A percentile compares a stretch with the other conserved stretches of the same genome.
These are phyloP conservation scores for Fraxinus ornus DNA, from an alignment of 305 asterid species.

Conservation along the genomic window DNA sequence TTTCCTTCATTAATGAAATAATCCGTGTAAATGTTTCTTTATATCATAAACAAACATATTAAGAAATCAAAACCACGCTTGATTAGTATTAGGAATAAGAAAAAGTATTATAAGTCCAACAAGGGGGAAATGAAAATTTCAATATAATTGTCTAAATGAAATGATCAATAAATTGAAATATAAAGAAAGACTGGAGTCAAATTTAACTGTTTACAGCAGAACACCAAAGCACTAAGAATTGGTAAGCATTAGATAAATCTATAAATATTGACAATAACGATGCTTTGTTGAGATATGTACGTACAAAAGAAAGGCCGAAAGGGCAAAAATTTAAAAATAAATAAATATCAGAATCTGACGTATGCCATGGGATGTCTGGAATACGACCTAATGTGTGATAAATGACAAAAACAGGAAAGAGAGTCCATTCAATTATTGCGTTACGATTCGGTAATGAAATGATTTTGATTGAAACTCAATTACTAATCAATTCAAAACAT, in stretches of 20 bases:
- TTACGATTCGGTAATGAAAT: not conserved
- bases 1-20: constrained; percentile 20
- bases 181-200: not conserved
- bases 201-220: not conserved
- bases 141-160: not conserved
- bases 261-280: not conserved
- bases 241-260: not conserved
- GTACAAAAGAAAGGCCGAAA: not conserved
- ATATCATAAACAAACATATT: not conserved
- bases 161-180: not conserved
- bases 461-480: not conserved
- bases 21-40: constrained; percentile 3
- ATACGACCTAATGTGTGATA: not conserved
- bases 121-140: not conserved
- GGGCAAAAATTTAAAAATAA: not conserved
- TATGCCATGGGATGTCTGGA: not conserved
- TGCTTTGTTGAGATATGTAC: not conserved
- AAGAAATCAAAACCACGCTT: not conserved
- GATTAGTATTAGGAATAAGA: not conserved
- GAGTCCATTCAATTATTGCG: not conserved
- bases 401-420: not conserved
- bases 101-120: not conserved
- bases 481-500: not conserved
- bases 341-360: not conserved
- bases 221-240: not conserved